Base-by-base conservation (phyloP, 2,329 filamentous ascomycete species). In the Epichloe coenophiala region DNA sequence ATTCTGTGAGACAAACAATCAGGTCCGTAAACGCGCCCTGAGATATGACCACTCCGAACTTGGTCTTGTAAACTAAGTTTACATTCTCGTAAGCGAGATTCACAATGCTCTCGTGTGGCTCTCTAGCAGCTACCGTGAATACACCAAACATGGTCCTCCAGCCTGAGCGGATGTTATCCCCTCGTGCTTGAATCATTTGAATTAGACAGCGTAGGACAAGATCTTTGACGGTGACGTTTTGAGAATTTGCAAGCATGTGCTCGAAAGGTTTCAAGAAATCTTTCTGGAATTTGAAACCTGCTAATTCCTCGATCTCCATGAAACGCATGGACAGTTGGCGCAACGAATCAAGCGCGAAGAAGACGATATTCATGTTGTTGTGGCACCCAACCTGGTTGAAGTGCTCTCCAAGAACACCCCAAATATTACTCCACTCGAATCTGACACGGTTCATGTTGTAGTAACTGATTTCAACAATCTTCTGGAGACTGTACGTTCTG, bases 121-220 rank as follows among this genome's bases (percentile, higher is more conserved):
- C 94, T 54, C 85, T 78, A 17, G 94, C 93, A 31, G 94, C 93
- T 38, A 97, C 89, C 1, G 91, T 96, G 63, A 98, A 98, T 33
- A 96, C 91, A 4, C 91, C 93, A 67, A 99, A 97, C 91, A 99
- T 98, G 19, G 94, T 97, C 63, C 93, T 85, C 93, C 93, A 99
- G 5, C 93, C 93, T 39, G 90, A 96, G 48, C 91, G 84, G 61
- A 99, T 98, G 59, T 97, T 97, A 67, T 96, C 86, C 6, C 94
- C 94, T 52, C 88, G 80, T 35, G 91, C 90, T 69, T 98, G 93
- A 45, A 98, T 95, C 94, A 99, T 98, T 68, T 99, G 94, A 51
- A 96, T 94, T 54, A 99, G 73, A 63, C 94, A 99, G 42, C 91
- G 82, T 23, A 99, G 72, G 44, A 95, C 88, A 85, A 98, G 91